Conservation (phyloP, 306 rosid species). For the Vigna hirtella region DNA sequence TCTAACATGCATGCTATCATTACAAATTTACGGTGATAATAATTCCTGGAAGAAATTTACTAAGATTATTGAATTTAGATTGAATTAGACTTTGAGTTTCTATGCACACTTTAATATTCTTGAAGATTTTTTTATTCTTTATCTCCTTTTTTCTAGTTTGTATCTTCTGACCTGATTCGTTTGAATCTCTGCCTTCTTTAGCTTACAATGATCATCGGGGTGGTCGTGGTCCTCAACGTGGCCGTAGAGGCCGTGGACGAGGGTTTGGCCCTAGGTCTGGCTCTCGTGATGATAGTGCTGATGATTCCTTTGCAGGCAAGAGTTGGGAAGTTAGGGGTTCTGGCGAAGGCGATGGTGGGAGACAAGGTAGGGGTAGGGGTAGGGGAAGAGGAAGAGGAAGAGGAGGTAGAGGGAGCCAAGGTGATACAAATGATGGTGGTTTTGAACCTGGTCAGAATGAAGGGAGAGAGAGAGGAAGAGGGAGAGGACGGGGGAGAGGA, state of each 20-base stretch:
- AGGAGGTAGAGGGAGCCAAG: constrained; percentile 27
- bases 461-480: background rate
- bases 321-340: constrained; percentile 34
- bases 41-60: constrained; percentile 1
- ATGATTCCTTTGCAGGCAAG: constrained; percentile 21
- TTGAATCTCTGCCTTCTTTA: constrained; percentile 34
- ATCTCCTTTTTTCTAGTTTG: constrained; percentile 28
- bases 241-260: constrained; percentile 7
- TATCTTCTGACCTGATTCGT: constrained; percentile 30
- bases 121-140: background rate
- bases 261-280: constrained; percentile 19
- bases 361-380: constrained; percentile 8
- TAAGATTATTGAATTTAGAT: background rate
- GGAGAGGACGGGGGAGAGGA: constrained; percentile 26
- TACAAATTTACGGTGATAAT: background rate
- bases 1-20: background rate
- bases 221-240: background rate
- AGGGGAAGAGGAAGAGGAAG: constrained; percentile 13
- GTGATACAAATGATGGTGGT: background rate
- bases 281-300: background rate
- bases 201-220: constrained; percentile 42
- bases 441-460: background rate
- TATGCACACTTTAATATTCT: constrained; percentile 10
- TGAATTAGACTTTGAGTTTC: constrained; percentile 17
- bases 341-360: constrained; percentile 35